Conservation (phyloP, 2,329 filamentous ascomycete genomes). For the Domatiomyces catenatus region DNA sequence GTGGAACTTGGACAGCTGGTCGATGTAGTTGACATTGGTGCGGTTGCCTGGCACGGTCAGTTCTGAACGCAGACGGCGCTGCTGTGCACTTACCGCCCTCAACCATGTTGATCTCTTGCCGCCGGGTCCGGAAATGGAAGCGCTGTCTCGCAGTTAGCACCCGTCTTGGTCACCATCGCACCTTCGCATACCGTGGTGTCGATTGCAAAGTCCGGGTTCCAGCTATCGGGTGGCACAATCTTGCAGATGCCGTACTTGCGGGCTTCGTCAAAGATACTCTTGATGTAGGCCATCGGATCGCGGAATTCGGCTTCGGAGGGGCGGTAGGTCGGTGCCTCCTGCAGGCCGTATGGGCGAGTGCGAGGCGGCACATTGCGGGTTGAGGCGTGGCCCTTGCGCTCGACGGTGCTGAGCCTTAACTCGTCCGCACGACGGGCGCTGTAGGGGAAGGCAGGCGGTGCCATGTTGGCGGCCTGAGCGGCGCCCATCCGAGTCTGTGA, state of each 20-base stretch:
- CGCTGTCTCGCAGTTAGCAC: conserved; percentile 38
- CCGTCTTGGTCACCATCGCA: not conserved
- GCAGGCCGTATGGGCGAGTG: conserved; percentile 65
- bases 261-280: conserved; percentile 77
- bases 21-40: conserved; percentile 88
- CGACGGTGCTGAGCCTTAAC: conserved; percentile 76
- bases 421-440: conserved; percentile 51
- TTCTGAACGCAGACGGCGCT: conserved; percentile 12
- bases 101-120: conserved; percentile 92
- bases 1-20: conserved; percentile 89
- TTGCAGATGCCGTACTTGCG: conserved; percentile 84
- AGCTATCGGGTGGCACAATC: conserved; percentile 81
- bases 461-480: conserved; percentile 29
- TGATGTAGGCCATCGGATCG: conserved; percentile 85
- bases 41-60: conserved; percentile 52
- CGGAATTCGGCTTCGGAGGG: conserved; percentile 90
- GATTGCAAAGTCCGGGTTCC: conserved; percentile 91
- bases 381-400: conserved; percentile 70
- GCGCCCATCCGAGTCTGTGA: conserved; percentile 26
- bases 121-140: conserved; percentile 91
- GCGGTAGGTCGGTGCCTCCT: conserved; percentile 78
- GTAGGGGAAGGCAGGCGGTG: conserved; percentile 39
- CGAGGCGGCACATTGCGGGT: conserved; percentile 62
- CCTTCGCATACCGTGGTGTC: conserved; percentile 67
- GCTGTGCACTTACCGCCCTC: conserved; percentile 65